Base-by-base conservation (phyloP, 345 rosid genomes). In the Orychophragmus violaceus region DNA sequence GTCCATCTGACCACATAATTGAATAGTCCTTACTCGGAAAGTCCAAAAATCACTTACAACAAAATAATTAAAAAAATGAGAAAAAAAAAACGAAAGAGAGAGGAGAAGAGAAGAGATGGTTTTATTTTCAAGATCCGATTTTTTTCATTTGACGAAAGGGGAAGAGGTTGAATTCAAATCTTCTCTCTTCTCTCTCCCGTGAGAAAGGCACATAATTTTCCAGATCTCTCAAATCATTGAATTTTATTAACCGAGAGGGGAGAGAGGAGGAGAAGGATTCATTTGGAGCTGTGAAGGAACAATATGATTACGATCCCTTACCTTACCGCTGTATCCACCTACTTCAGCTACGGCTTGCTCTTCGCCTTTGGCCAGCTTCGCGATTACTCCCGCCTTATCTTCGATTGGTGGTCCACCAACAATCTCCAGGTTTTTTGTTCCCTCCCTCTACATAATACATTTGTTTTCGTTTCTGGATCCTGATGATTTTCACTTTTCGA, bases 291-390 rank as follows among this genome's bases (percentile, higher is more conserved):
- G 39, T 10, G 49, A 3, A 42, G 1, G 16, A 12, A 12, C 1
- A 21, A 9, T 0, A 46, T 89, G 96, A 83, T 87, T 45, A 77
- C 87, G 59, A 82, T 89, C 17, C 93, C 96, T 10, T 89, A 87
- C 62, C 65, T 89, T 12, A 85, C 93, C 17, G 93, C 93, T 27
- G 65, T 89, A 57, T 78, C 83, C 3, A 89, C 96, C 9, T 85
- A 87, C 77, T 87, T 87, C 72, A 87, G 96, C 83, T 89, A 85
- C 18, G 96, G 87, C 2, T 79, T 89, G 76, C 80, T 89, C 72
- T 89, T 83, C 68, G 83, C 77, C 68, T 87, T 89, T 44, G 96
- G 96, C 5, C 93, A 89, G 74, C 61, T 87, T 71, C 82, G 96
- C 12, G 96, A 89, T 78, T 83, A 83, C 82, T 83, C 88, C 53